Evolutionary conservation across 2,329 filamentous ascomycete species (phyloP).

Genomic region (Phyllachora maydis): DNA sequence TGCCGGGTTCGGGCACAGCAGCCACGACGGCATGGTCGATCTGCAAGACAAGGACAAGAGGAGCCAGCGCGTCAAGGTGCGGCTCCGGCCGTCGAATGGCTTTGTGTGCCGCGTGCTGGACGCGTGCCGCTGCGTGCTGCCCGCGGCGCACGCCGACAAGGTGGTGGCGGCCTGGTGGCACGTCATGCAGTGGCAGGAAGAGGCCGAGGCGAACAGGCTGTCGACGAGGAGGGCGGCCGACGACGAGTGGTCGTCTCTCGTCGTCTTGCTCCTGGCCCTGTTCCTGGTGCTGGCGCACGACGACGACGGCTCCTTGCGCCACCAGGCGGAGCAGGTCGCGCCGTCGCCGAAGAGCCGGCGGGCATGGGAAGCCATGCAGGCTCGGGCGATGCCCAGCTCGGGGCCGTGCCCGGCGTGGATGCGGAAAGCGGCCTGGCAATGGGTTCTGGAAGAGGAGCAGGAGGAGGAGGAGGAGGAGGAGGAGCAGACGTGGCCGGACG

Average conservation of each 20-base stretch:
- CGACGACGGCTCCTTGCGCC: conserved; percentile 7
- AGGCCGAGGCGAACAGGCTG: conserved; percentile 13
- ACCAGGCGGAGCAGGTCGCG: conserved; percentile 10
- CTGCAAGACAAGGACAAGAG: conserved; percentile 39
- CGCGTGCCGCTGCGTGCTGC: conserved; percentile 42
- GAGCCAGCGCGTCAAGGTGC: conserved; percentile 46
- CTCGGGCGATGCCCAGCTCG: conserved; percentile 23
- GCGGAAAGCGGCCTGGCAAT: conserved; percentile 46
- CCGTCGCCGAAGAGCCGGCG: conserved; percentile 5
- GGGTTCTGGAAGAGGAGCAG: conserved; percentile 41
- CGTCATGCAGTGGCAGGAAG: conserved; percentile 48
- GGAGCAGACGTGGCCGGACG: too few species aligned
- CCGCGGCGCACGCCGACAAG: conserved; percentile 34
- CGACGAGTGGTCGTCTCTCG: conserved; percentile 48
- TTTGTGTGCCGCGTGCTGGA: conserved; percentile 40
- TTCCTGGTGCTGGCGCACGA: conserved; percentile 33
- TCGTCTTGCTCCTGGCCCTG: conserved; percentile 41
- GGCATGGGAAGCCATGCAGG: conserved; percentile 24
- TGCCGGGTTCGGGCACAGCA: conserved; percentile 33
- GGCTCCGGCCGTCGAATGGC: conserved; percentile 42
- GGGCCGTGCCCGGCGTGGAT: conserved; percentile 33
- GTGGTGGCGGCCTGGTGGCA: conserved; percentile 56
- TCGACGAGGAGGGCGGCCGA: conserved; percentile 15
- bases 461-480: too few species aligned
- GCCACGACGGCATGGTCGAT: conserved; percentile 40